Base-by-base conservation (phyloP, 805 yeast genomes). In the Cyberlindnera lachancei region DNA sequence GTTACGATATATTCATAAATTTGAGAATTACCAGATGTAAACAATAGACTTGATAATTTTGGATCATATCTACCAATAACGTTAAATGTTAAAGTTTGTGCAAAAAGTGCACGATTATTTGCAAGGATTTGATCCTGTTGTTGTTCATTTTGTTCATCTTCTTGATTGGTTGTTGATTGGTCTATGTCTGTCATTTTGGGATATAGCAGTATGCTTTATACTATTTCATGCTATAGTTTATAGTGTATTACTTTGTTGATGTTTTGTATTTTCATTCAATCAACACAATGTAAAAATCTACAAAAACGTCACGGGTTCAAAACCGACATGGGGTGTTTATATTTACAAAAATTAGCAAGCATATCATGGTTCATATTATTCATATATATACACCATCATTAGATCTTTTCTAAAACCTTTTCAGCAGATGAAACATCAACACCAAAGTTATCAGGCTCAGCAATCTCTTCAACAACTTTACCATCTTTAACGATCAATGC, bases 381-480 rank as follows among this genome's bases (percentile, higher is more conserved):
- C 13, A n/a, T n/a, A 10, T 22, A 22, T 9, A n/a, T n/a, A n/a
- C n/a, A n/a, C n/a, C n/a, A n/a, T n/a, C n/a, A n/a, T 37, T 26
- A 45, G 35, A 45, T 36, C 25, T 36, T 30, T 36, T 48, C 52
- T 29, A 63, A 44, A 23, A 63, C 56, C 36, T 59, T 56, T 39
- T 60, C 64, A 29, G 66, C 69, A 31, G 57, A 46, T 11, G 66
- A 52, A 23, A 56, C 75, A 37, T 73, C 69, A 42, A 86, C 71
- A 10, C 87, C 73, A 26, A 79, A 73, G 59, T 75, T 76, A 53
- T 86, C 95, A 17, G 94, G 90, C 64, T 87, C 95, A 30, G 75
- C 73, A 50, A 79, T 80, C 21, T 74, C 63, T 39, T 76, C 62
- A 29, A 62, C 59, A 35, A 87, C 87, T 47, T 65, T 68, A 37